Conservation (phyloP, 2,329 filamentous ascomycete species). For the Penicillium olsonii region DNA sequence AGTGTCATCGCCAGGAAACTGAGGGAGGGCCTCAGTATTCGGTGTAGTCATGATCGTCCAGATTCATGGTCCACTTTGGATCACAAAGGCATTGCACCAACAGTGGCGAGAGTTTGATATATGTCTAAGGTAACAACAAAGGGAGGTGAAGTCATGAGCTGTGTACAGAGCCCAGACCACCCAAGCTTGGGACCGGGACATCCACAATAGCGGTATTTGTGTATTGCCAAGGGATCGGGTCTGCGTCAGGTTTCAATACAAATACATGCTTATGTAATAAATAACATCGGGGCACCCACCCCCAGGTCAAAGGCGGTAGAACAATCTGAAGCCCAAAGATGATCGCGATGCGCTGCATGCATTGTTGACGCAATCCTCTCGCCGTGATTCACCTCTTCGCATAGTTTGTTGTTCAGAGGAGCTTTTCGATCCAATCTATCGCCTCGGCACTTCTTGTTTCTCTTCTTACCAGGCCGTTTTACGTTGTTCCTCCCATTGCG, state of each 20-base stretch:
- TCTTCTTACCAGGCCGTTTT: conserved; percentile 1
- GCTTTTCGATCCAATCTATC: not conserved
- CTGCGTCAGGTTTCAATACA: not conserved
- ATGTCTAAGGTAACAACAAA: not conserved
- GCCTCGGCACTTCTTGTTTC: not conserved
- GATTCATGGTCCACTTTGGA: not conserved
- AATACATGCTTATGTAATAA: not conserved
- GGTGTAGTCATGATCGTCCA: conserved; percentile 3
- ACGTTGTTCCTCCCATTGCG: conserved; percentile 9
- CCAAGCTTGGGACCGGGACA: not conserved
- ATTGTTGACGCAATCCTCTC: conserved; percentile 8
- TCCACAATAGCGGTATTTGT: not conserved
- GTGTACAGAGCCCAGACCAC: not conserved
- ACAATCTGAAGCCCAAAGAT: conserved; percentile 3
- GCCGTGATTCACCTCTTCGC: not conserved
- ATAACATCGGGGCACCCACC: too few species aligned
- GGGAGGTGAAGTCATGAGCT: conserved; percentile 20
- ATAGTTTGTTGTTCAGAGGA: not conserved
- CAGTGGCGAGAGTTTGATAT: not conserved
- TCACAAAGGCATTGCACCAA: not conserved
- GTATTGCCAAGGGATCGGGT: not conserved
- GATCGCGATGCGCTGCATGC: not conserved
- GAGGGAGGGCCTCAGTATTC: conserved; percentile 42
- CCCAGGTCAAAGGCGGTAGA: conserved; percentile 9
- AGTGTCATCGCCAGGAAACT: conserved; percentile 81